Evolutionary conservation across 352 stramenopile species (phyloP).

Genomic region (Globisporangium emineosum): DNA sequence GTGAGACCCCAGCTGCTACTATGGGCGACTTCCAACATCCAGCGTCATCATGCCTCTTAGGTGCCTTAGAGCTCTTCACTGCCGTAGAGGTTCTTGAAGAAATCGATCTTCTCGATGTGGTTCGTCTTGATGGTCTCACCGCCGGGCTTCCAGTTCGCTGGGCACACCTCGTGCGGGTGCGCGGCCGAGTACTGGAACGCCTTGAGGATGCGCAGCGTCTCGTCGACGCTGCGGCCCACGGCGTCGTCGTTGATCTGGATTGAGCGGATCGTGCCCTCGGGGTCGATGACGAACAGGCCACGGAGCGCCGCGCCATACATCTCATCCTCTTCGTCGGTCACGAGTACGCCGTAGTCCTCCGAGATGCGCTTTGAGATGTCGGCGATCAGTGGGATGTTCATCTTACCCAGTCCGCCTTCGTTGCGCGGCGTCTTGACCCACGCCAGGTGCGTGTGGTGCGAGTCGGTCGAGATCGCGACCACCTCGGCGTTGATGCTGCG

Average conservation of each 20-base stretch:
- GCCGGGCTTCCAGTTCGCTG: slow-evolving; percentile 83
- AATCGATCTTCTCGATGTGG: slow-evolving; percentile 81
- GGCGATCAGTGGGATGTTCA: slow-evolving; percentile 80
- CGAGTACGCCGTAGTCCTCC: slow-evolving; percentile 80
- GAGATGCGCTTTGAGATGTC: slow-evolving; percentile 86
- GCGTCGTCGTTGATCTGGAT: slow-evolving; percentile 87
- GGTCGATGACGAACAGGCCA: slow-evolving; percentile 85
- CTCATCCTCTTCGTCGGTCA: slow-evolving; percentile 80
- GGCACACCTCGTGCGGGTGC: slow-evolving; percentile 83
- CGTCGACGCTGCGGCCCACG: slow-evolving; percentile 76
- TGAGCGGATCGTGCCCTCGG: slow-evolving; percentile 74
- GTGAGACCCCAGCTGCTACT: too few species aligned
- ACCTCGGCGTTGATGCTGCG: slow-evolving; percentile 77
- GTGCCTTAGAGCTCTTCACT: slow-evolving; percentile 37
- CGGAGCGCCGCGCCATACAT: slow-evolving; percentile 74
- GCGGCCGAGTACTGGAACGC: slow-evolving; percentile 74
- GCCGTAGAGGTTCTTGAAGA: slow-evolving; percentile 81
- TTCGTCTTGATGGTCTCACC: slow-evolving; percentile 84
- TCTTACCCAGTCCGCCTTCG: slow-evolving; percentile 73
- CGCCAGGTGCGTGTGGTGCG: slow-evolving; percentile 81
- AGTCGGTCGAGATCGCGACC: slow-evolving; percentile 80
- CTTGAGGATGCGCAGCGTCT: slow-evolving; percentile 84
- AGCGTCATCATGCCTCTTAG: background rate
- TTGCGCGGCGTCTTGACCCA: slow-evolving; percentile 81
- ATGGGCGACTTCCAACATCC: background rate